Conservation (phyloP, 208 protist genomes). For the Kentomonas sorsogonicus region DNA sequence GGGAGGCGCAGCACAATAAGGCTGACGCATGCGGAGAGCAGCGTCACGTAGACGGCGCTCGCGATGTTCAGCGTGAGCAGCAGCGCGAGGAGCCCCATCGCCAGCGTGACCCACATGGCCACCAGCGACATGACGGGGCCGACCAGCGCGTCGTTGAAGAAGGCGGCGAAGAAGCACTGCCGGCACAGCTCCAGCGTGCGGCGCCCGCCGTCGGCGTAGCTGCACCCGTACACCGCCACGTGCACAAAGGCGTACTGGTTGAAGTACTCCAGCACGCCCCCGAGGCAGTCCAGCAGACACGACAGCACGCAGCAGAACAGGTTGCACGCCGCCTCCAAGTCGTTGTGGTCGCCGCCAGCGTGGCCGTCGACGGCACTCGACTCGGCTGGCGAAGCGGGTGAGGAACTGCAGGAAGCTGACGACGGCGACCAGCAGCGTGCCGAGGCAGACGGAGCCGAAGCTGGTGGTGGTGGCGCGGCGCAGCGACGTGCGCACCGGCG, state of each 20-base stretch:
- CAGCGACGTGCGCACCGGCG: conserved; percentile 55
- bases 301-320: conserved; percentile 47
- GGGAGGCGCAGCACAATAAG: conserved; percentile 45
- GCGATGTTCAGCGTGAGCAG: conserved; percentile 18
- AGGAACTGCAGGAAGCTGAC: conserved; percentile 57
- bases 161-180: conserved; percentile 59
- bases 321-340: too few relatives aligned
- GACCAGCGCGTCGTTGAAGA: conserved; percentile 79
- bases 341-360: conserved; percentile 6
- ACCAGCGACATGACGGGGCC: conserved; percentile 33
- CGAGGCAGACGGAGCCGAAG: conserved; percentile 87
- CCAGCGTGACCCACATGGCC: conserved; percentile 18
- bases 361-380: conserved; percentile 14
- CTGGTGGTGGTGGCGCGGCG: conserved; percentile 63
- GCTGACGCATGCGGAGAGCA: conserved; percentile 46
- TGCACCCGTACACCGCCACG: conserved; percentile 83
- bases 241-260: conserved; percentile 90
- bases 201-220: conserved; percentile 73
- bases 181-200: conserved; percentile 55
- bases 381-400: conserved; percentile 12
- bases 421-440: conserved; percentile 74
- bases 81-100: conserved; percentile 21
- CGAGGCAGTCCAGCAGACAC: conserved; percentile 52
- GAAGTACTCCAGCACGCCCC: conserved; percentile 70
- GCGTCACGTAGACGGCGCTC: conserved; percentile 21